These are phyloP conservation scores for Quercus glauca DNA, from an alignment of 306 rosid species.

Conservation along the genomic window DNA sequence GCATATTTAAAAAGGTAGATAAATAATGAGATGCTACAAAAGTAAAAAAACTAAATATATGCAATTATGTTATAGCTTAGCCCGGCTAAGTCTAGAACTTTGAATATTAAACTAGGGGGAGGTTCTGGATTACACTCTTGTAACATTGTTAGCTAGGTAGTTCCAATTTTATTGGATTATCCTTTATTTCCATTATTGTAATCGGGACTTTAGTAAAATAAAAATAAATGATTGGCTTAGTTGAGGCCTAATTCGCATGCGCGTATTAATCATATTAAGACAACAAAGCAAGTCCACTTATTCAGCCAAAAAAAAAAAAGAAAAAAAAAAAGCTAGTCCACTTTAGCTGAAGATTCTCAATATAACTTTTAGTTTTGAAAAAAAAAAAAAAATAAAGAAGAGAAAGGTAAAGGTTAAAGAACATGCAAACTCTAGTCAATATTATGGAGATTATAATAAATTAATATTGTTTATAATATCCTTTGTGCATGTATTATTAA, in stretches of 20 bases:
- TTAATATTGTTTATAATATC: not conserved
- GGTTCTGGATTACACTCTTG: not conserved
- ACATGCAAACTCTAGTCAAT: not conserved
- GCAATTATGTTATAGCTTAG: no score
- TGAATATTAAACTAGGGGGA: not conserved
- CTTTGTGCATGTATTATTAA: slow-evolving; percentile 24
- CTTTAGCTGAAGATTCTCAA: slow-evolving; percentile 19
- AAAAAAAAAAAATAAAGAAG: not conserved
- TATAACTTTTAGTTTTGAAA: not conserved
- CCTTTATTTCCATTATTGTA: not conserved
- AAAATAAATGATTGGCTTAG: not conserved
- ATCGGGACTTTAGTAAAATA: not conserved
- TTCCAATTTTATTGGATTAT: not conserved
- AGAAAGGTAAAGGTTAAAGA: not conserved
- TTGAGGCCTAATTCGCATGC: slow-evolving; percentile 12
- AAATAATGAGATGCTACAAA: no score
- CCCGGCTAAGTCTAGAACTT: no score
- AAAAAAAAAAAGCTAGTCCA: slow-evolving; percentile 4
- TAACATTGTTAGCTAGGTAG: not conserved
- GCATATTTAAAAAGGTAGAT: no score
- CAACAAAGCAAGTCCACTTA: slow-evolving; percentile 18
- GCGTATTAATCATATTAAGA: not conserved
- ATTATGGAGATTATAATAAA: not conserved
- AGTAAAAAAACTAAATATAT: no score
- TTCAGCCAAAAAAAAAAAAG: not conserved